A percentile compares a stretch with the other conserved stretches of the same genome.
phyloP scores from a whole-genome alignment of 192 early-diverging fungal species.

The Coemansia sp. region DNA sequence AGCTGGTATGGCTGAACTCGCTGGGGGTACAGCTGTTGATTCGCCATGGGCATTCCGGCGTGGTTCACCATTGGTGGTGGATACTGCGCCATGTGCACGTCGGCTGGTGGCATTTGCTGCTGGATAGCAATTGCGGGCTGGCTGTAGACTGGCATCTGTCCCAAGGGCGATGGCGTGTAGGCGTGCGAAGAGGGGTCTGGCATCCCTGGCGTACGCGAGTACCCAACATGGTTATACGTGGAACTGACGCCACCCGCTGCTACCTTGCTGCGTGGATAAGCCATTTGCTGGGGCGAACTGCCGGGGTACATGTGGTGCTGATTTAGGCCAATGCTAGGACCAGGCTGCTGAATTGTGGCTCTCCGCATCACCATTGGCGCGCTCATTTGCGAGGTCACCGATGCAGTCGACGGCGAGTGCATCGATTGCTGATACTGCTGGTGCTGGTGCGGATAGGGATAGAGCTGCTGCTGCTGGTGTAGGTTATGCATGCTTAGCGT shows the following conservation, averaged over 20 bases:
- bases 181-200: constrained; percentile 13
- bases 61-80: not conserved
- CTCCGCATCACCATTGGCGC: constrained; percentile 3
- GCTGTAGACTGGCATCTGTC: constrained; percentile 26
- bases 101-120: constrained; percentile 1
- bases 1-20: not conserved
- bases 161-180: constrained; percentile 46
- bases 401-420: constrained; percentile 2
- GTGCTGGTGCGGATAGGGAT: not conserved
- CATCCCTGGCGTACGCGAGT: constrained; percentile 7
- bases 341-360: not conserved
- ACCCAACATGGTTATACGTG: constrained; percentile 25
- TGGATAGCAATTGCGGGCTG: constrained; percentile 15
- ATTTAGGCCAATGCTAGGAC: not conserved
- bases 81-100: not conserved
- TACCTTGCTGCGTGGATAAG: constrained; percentile 11
- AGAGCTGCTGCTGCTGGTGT: constrained; percentile 16
- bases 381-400: constrained; percentile 1
- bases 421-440: constrained; percentile 4
- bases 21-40: not conserved
- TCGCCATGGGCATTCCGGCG: not conserved
- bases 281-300: constrained; percentile 20
- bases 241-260: not conserved
- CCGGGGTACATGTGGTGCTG: not conserved
- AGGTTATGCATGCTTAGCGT: constrained; percentile 1